A percentile compares a stretch with the other conserved stretches of the same genome.
Evolutionary conservation across 345 rosid genomes (phyloP).

Genomic region (Hypericum androsaemum): DNA sequence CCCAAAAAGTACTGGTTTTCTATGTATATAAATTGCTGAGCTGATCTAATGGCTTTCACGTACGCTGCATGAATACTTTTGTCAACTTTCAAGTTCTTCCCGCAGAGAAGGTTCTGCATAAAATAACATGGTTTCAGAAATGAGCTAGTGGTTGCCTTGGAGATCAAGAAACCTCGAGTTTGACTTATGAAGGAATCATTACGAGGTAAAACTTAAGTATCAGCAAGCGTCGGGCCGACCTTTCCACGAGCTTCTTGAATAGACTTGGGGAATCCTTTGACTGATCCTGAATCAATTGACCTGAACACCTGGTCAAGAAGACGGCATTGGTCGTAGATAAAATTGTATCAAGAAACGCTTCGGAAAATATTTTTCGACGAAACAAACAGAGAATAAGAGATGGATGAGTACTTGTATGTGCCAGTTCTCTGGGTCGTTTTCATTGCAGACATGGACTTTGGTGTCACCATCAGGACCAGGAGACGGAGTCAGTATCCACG

Average conservation of each 20-base stretch:
- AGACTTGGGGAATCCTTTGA: conserved; percentile 52
- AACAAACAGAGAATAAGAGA: no score
- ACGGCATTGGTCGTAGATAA: neutral
- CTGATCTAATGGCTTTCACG: conserved; percentile 61
- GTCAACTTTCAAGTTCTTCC: conserved; percentile 59
- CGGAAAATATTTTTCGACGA: neutral
- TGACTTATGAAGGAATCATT: neutral
- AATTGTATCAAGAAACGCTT: neutral
- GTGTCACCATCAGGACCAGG: conserved; percentile 31
- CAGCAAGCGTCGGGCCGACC: conserved; percentile 24
- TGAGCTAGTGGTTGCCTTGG: no score
- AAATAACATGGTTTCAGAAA: neutral
- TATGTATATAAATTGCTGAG: conserved; percentile 58
- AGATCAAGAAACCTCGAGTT: neutral
- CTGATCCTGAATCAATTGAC: conserved; percentile 74
- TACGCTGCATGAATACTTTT: conserved; percentile 63
- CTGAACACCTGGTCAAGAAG: conserved; percentile 40
- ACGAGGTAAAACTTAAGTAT: neutral
- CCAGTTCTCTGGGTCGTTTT: conserved; percentile 56
- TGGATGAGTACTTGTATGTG: conserved; percentile 45
- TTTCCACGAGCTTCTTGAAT: conserved; percentile 37
- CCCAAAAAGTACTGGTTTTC: conserved; percentile 71
- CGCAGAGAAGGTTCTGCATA: conserved; percentile 45
- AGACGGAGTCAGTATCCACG: conserved; percentile 49
- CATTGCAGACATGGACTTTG: conserved; percentile 23